Conservation (phyloP, 192 early-diverging fungal species). For the Podila horticola region DNA sequence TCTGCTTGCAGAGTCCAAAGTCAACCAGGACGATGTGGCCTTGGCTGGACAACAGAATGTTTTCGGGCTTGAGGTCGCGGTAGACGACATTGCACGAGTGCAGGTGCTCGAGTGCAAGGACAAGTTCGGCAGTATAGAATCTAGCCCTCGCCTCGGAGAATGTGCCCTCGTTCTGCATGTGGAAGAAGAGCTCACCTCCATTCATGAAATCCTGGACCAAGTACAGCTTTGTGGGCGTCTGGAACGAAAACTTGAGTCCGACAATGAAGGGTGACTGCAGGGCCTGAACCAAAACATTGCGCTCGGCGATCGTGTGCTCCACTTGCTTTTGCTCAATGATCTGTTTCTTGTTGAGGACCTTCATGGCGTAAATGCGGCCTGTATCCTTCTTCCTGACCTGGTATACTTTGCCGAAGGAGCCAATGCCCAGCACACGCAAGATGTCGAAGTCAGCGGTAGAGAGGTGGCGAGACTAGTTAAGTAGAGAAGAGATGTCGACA, state of each 20-base stretch:
- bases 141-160: constrained; percentile 72
- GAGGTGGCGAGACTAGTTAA: constrained; percentile 43
- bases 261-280: constrained; percentile 78
- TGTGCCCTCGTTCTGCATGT: constrained; percentile 73
- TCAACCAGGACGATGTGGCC: constrained; percentile 82
- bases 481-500: constrained; percentile 2
- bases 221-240: constrained; percentile 80
- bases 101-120: constrained; percentile 74
- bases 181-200: constrained; percentile 83
- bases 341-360: constrained; percentile 79
- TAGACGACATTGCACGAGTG: constrained; percentile 77
- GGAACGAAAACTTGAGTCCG: constrained; percentile 81
- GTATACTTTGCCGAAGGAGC: constrained; percentile 84
- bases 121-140: constrained; percentile 77
- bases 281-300: constrained; percentile 77
- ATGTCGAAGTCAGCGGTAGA: constrained; percentile 70
- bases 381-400: constrained; percentile 85
- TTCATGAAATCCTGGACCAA: constrained; percentile 84
- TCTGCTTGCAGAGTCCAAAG: constrained; percentile 84
- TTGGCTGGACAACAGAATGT: constrained; percentile 69
- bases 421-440: constrained; percentile 80
- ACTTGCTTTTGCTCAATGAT: constrained; percentile 80
- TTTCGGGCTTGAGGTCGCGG: constrained; percentile 79
- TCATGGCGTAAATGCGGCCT: constrained; percentile 85
- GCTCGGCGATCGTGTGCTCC: constrained; percentile 79